Percentiles rank a stretch among this genome's conserved stretches.
Evolutionary conservation across 2,329 filamentous ascomycete genomes (phyloP).

Genomic region (Rachicladosporium sp.): DNA sequence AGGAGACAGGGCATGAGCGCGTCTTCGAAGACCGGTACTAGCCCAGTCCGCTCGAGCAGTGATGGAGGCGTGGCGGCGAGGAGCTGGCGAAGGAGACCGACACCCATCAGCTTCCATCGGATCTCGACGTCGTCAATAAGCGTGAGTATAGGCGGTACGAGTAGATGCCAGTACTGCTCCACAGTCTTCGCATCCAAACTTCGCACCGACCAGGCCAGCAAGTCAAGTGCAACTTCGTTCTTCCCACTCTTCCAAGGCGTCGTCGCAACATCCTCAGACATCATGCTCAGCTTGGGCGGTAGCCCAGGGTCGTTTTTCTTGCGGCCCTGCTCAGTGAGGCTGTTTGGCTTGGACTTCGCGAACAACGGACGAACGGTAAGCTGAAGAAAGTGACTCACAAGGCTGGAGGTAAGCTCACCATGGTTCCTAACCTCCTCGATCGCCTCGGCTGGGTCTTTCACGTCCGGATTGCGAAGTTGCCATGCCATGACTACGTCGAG

Average conservation of each 20-base stretch:
- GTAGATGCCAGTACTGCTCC: slow-evolving; percentile 51
- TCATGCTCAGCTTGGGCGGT: slow-evolving; percentile 23
- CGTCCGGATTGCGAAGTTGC: slow-evolving; percentile 70
- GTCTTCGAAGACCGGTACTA: slow-evolving; percentile 56
- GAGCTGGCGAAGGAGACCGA: slow-evolving; percentile 42
- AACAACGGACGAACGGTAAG: slow-evolving; percentile 57
- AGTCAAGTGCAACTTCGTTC: slow-evolving; percentile 38
- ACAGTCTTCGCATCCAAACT: slow-evolving; percentile 40
- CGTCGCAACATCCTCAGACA: slow-evolving; percentile 27
- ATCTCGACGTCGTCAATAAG: slow-evolving; percentile 53
- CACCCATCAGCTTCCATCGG: slow-evolving; percentile 42
- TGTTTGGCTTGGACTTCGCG: slow-evolving; percentile 40
- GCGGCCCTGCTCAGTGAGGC: slow-evolving; percentile 46
- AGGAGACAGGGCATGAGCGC: slow-evolving; percentile 60
- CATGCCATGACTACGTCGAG: slow-evolving; percentile 72
- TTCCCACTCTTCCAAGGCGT: slow-evolving; percentile 51
- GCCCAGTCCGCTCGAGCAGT: slow-evolving; percentile 50
- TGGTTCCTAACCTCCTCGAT: slow-evolving; percentile 32
- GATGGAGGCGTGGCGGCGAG: slow-evolving; percentile 41
- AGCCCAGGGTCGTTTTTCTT: slow-evolving; percentile 36
- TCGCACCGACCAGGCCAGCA: slow-evolving; percentile 50
- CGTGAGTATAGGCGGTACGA: slow-evolving; percentile 57
- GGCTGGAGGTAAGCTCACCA: slow-evolving; percentile 38
- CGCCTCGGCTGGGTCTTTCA: slow-evolving; percentile 41
- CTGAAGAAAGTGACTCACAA: slow-evolving; percentile 46